Base-by-base conservation (phyloP, 2,329 filamentous ascomycete genomes). In the Alternaria gaisen region DNA sequence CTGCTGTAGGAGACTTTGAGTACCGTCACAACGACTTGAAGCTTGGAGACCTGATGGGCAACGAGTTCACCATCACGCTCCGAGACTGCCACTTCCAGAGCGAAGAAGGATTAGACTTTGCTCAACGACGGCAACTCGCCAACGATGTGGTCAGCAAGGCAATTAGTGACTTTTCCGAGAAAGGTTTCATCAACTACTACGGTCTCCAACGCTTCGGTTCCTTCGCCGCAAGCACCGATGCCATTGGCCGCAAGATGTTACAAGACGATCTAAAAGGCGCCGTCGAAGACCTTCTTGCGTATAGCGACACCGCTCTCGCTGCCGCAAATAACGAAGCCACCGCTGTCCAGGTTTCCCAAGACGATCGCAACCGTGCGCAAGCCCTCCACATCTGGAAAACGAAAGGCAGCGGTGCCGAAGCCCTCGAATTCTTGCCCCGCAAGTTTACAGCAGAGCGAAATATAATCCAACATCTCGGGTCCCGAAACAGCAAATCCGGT, bases 131-230 rank as follows among this genome's bases (percentile, higher is more conserved):
- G 2, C 77, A 85, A 38, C 83, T 88, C 10, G 83, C 74, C 42
- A 74, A 79, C 40, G 75, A 82, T 6, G 81, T 87, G 32, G 82
- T 92, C 63, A 74, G 84, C 63, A 73, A 83, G 63, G 84, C 92
- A 1, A 81, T 97, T 52, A 82, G 85, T 42, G 87, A 90, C 64
- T 87, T 98, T 67, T 83, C 85, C 56, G 81, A 88, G 43, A 86
- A 90, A 44, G 95, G 95, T 3, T 99, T 96, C 83, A 89, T 99
- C 80, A 99, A 99, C 80, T 99, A 98, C 81, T 99, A 94, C 74
- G 95, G 95, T 9, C 88, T 98, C n/a, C 95, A 99, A 80, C 89
- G 95, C 24, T 99, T 99, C 72, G 95, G 95, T 28, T 94, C 93
- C 0, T 94, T 95, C 78, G 83, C 88, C 28, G 90, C 92, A 12